phyloP scores from a whole-genome alignment of 2,329 filamentous ascomycete species.

The Pestalotiopsis sp. region DNA sequence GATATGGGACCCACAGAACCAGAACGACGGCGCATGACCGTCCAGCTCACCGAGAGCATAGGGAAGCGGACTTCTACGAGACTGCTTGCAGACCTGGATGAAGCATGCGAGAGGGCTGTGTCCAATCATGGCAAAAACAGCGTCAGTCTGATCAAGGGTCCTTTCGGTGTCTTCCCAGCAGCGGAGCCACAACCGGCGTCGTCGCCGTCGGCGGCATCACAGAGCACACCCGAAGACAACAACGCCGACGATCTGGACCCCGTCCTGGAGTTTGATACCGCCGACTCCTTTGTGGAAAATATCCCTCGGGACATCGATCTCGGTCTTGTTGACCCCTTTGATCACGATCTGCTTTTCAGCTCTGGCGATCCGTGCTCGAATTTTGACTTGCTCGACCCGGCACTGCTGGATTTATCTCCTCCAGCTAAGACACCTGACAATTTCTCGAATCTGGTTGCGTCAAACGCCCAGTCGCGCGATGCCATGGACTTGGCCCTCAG shows the following conservation, averaged over 20 bases:
- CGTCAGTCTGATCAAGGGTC: neutral
- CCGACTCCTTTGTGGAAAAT: neutral
- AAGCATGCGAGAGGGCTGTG: slow-evolving; percentile 2
- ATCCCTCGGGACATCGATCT: neutral
- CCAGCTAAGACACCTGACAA: neutral
- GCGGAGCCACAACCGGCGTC: neutral
- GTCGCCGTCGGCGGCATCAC: neutral
- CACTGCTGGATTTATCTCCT: neutral
- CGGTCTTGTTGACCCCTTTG: neutral
- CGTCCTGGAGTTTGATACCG: neutral
- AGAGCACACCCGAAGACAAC: neutral
- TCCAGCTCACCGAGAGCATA: slow-evolving; percentile 35
- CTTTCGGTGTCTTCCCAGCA: slow-evolving; percentile 21
- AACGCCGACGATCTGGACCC: neutral
- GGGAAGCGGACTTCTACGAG: slow-evolving; percentile 24
- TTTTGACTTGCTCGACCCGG: neutral
- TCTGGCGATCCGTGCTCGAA: neutral
- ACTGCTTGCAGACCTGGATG: slow-evolving; percentile 28
- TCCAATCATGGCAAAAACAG: slow-evolving; percentile 9
- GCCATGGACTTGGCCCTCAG: neutral
- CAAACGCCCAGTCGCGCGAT: neutral
- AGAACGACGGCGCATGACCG: slow-evolving; percentile 35
- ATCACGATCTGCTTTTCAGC: neutral
- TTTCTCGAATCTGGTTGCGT: neutral
- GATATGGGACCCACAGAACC: slow-evolving; percentile 21